phyloP scores from a whole-genome alignment of 345 rosid genomes.

The Geranium brycei region DNA sequence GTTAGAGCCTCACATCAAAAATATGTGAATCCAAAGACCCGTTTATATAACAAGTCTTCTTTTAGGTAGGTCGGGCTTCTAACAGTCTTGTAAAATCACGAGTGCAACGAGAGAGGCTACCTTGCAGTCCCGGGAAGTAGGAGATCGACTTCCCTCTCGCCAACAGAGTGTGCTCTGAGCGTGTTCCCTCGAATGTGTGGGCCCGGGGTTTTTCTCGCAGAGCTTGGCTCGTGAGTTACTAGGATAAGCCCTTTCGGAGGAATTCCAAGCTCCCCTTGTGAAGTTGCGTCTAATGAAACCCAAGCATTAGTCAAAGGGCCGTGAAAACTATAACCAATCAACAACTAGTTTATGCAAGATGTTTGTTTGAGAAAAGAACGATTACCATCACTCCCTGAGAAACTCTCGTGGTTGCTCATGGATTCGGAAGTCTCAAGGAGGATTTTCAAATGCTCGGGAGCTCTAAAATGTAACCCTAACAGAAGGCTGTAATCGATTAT shows the following conservation, averaged over 20 bases:
- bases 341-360: background rate
- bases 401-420: conserved; percentile 26
- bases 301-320: background rate
- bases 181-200: conserved; percentile 78
- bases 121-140: conserved; percentile 76
- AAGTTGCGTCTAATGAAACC: conserved; percentile 23
- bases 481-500: conserved; percentile 84
- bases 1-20: too few species aligned
- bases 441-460: conserved; percentile 56
- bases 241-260: conserved; percentile 54
- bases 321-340: background rate
- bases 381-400: conserved; percentile 38
- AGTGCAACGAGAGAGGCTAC: conserved; percentile 15
- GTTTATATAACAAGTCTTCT: too few species aligned
- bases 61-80: too few species aligned
- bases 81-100: too few species aligned
- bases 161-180: conserved; percentile 54
- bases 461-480: conserved; percentile 76
- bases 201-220: conserved; percentile 57
- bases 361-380: background rate
- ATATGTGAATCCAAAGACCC: too few species aligned
- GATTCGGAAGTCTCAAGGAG: conserved; percentile 39
- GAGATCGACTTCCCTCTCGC: conserved; percentile 79
- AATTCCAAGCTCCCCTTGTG: conserved; percentile 38
- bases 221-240: conserved; percentile 68